A percentile compares a stretch with the other conserved stretches of the same genome.
These are phyloP conservation scores for Biscogniauxia mediterranea DNA, from an alignment of 2,329 filamentous ascomycete species.

Conservation along the genomic window DNA sequence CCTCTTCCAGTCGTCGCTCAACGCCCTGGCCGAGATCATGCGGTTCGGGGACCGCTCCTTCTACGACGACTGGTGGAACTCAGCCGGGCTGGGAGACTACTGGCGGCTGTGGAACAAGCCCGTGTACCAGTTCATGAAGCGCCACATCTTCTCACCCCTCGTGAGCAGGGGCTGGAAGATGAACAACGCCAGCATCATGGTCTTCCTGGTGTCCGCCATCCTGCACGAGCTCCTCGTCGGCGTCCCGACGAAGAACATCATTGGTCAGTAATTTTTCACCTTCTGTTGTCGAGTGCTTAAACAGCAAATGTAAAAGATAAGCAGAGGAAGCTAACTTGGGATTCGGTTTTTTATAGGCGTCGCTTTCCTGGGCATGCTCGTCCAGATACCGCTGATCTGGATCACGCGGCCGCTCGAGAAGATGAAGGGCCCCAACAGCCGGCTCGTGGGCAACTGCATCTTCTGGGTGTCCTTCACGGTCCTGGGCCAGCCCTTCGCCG, in stretches of 20 bases:
- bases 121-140: slow-evolving; percentile 93
- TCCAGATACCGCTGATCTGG: slow-evolving; percentile 84
- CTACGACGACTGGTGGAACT: slow-evolving; percentile 99
- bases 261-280: slow-evolving; percentile 54
- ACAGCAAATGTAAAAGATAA: neutral
- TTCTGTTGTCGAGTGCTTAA: neutral
- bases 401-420: slow-evolving; percentile 78
- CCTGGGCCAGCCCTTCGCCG: slow-evolving; percentile 89
- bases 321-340: slow-evolving; percentile 8
- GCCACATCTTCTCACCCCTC: slow-evolving; percentile 88
- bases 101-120: slow-evolving; percentile 98
- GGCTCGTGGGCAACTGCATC: slow-evolving; percentile 83
- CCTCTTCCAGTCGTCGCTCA: slow-evolving; percentile 88
- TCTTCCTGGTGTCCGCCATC: slow-evolving; percentile 85
- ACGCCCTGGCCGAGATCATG: slow-evolving; percentile 86
- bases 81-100: slow-evolving; percentile 78
- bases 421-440: slow-evolving; percentile 71
- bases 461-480: slow-evolving; percentile 98
- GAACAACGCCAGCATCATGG: slow-evolving; percentile 68
- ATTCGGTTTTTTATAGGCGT: slow-evolving; percentile 56
- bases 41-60: slow-evolving; percentile 91
- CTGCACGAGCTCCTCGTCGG: slow-evolving; percentile 92
- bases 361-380: slow-evolving; percentile 90
- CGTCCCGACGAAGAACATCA: slow-evolving; percentile 89
- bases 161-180: slow-evolving; percentile 79